Evolutionary conservation across 768 basidiomycete genomes (phyloP), one percentile per base, ranked within the genome.

Genomic region (Dioszegia hungarica): DNA sequence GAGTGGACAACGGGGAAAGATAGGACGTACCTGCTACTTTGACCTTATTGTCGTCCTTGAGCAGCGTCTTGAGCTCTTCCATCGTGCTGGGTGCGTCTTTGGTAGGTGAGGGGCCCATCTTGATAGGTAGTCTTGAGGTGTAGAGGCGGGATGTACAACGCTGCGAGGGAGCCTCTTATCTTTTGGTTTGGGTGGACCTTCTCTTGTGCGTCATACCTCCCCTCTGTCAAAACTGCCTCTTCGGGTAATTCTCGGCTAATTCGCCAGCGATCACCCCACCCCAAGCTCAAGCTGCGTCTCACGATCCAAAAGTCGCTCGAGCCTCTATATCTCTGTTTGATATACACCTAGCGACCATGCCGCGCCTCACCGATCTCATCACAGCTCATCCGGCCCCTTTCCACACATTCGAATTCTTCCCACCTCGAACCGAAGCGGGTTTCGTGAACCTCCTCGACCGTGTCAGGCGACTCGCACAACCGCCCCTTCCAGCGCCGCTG

Each of bases 351-450:
- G n/a, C n/a, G 4, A 37, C 31, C 34, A 51, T 51, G 49, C 49
- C 49, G n/a, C 34, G 49, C 24, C 36, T 51, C 22, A 51, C 49
- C 2, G 49, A 51, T 24, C 49, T 51, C n/a, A 51, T 51, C 6
- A 51, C 36, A 25, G 49, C 34, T 20, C 49, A 51, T 29, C 37
- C 49, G 49, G 49, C 49, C n/a, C 89, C 90, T 0, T 94, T 89
- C 77, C 95, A 85, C 72, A 90, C 89, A 0, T 90, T 94, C 75
- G 94, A 98, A 75, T 95, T 95, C 82, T 98, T 98, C 72, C 94
- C 94, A 14, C 94, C 94, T 12, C 83, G 90, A 57, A 98, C 94
- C 11, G 63, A 67, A 29, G 76, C 93, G 85, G 94, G 94, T 47
- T 89, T 95, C 68, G 85, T 88, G 68, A 99, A 99, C 74, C 81